Base-by-base conservation (phyloP, 73 alveolate genomes). In the Symbiodinium natans region DNA sequence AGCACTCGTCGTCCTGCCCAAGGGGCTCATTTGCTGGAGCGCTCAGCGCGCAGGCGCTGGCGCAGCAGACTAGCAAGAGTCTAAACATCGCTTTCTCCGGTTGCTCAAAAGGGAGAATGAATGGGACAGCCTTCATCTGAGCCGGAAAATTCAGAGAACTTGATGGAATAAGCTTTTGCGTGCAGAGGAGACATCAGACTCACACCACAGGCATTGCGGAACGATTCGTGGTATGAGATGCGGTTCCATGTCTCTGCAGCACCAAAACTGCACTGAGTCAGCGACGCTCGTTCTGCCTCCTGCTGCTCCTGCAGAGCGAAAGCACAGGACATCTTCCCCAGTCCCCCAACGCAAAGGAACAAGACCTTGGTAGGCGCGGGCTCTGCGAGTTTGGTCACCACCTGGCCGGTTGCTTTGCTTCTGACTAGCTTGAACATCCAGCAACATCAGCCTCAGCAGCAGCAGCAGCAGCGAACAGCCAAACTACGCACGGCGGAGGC, bases 61-160 rank as follows among this genome's bases (percentile, higher is more conserved):
- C 74, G 5, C 46, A 40, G 41, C 59, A 34, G 31, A 89, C 40
- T 74, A n/a, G 33, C 80, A 89, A 89, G 68, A 43, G 41, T 59
- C 95, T 59, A 63, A 89, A 41, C 95, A 89, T 89, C 95, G 95
- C 95, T 89, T 89, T 87, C 80, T 23, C 36, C 80, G 80, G 80
- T 63, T 63, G 80, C 19, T 27, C 31, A 63, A 63, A 63, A 63
- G 36, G 36, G 80, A 63, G 80, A 63, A 27, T 63, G 80, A 29
- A 25, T 63, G 36, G 80, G 80, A 63, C 80, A 63, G 80, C 80
- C 80, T 36, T 63, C 3, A 4, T 63, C 80, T 63, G 80, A 63
- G 80, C 80, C 80, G 36, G 36, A 23, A 36, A n/a, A n/a, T n/a
- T n/a, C n/a, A n/a, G n/a, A n/a, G n/a, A n/a, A n/a, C n/a, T n/a